Evolutionary conservation across 345 rosid genomes (phyloP), one percentile per base, ranked within the genome.

Genomic region (Noccaea bulbosa): DNA sequence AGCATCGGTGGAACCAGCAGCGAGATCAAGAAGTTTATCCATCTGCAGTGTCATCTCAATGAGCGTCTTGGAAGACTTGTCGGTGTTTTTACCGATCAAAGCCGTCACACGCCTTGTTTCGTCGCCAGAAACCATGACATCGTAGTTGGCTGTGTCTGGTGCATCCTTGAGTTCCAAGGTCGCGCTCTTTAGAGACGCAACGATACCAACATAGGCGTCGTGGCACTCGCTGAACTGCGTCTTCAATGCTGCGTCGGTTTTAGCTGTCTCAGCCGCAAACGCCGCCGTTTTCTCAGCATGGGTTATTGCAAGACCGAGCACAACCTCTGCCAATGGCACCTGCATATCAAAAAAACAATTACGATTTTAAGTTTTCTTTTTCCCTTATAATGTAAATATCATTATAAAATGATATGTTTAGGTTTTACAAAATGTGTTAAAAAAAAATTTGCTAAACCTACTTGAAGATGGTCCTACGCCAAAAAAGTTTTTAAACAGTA

Each of bases 81-180:
- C 72, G 4, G 3, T 8, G 9, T 57, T 65, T 65, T 73, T 73
- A 22, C 34, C 77, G 3, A 73, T 3, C 46, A 57, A 32, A 4
- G 2, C 37, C 27, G 0, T 48, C 44, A 73, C 53, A 4, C 11
- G 65, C 27, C 17, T 56, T 39, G 16, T 57, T 1, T 73, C 44
- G 48, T 73, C 77, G 5, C 60, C 10, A 39, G 52, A 56, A 2
- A 73, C 52, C 77, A 73, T 65, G 16, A 73, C 67, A 11, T 73
- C 61, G 51, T 73, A 57, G 71, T 73, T 73, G 11, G 77, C 66
- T 30, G 77, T 65, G n/a, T 73, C 71, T 39, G 77, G 66, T 56
- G 77, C 3, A 0, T 47, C 51, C 17, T 16, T 38, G 34, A 73
- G 71, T 20, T 65, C 38, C 50, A 35, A 8, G 14, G 5, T 2